Evolutionary conservation across 805 yeast genomes (phyloP).

Genomic region (Starmera dryadoides): DNA sequence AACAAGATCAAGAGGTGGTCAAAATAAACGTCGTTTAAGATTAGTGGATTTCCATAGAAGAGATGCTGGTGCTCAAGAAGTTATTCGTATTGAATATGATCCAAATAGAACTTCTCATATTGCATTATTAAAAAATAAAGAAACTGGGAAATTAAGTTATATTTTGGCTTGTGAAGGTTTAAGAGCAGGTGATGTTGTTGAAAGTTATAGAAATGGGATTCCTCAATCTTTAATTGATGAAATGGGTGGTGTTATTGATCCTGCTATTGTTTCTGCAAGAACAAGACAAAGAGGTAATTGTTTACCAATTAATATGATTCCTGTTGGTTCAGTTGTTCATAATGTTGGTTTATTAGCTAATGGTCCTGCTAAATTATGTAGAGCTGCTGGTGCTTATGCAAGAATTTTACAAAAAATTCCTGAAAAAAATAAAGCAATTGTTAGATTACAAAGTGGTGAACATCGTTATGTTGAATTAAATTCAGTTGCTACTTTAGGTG

Average conservation of each 20-base stretch:
- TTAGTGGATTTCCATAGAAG: conserved; percentile 69
- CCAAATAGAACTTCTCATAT: conserved; percentile 93
- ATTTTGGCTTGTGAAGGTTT: conserved; percentile 89
- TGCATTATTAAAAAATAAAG: conserved; percentile 68
- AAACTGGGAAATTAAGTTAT: conserved; percentile 60
- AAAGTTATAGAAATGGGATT: conserved; percentile 83
- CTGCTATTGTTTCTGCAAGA: conserved; percentile 80
- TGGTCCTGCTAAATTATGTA: conserved; percentile 83
- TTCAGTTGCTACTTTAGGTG: conserved; percentile 91
- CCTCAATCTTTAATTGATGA: conserved; percentile 66
- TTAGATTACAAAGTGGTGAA: conserved; percentile 86
- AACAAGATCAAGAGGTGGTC: conserved; percentile 95
- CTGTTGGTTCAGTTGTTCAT: conserved; percentile 89
- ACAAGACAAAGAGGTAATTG: conserved; percentile 93
- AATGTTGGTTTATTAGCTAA: conserved; percentile 71
- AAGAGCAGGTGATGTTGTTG: conserved; percentile 87
- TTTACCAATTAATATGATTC: conserved; percentile 85
- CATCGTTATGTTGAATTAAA: conserved; percentile 81
- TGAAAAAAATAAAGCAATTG: conserved; percentile 62
- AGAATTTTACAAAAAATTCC: conserved; percentile 76
- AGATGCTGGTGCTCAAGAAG: conserved; percentile 66
- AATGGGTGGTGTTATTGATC: conserved; percentile 90
- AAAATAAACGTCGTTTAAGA: conserved; percentile 84
- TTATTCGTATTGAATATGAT: conserved; percentile 87
- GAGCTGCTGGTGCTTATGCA: conserved; percentile 93